A percentile compares a stretch with the other conserved stretches of the same genome.
Conservation (phyloP, 306 rosid genomes). For the Castanea crenata region DNA sequence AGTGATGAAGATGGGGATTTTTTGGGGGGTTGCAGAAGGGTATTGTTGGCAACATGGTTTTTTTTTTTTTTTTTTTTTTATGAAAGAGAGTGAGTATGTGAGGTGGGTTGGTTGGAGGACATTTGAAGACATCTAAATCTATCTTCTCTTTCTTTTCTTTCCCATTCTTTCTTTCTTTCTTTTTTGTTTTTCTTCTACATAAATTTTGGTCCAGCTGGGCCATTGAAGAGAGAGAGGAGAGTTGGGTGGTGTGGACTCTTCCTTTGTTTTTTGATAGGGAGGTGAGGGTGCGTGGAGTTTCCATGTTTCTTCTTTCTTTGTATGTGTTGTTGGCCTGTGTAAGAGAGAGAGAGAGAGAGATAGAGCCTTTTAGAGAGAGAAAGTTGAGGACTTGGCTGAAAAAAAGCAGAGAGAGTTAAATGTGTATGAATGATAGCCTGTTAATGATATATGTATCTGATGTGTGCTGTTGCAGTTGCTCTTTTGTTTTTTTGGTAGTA, state of each 20-base stretch:
- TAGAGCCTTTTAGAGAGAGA: constrained; percentile 7
- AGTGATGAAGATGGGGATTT: constrained; percentile 95
- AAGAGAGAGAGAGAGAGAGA: constrained; percentile 44
- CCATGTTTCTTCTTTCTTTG: constrained; percentile 62
- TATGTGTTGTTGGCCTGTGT: constrained; percentile 36
- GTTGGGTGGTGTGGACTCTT: constrained; percentile 58
- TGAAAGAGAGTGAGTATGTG: constrained; percentile 36
- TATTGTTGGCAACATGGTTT: constrained; percentile 62
- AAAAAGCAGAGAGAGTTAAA: constrained; percentile 23
- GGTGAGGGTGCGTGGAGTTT: constrained; percentile 60
- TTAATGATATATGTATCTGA: constrained; percentile 35
- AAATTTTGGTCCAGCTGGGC: constrained; percentile 99
- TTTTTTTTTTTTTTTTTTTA: not conserved
- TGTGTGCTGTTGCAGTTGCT: constrained; percentile 38
- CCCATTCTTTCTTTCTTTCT: constrained; percentile 37
- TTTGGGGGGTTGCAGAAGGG: constrained; percentile 99
- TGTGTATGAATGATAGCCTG: constrained; percentile 15
- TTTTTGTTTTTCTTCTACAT: constrained; percentile 52
- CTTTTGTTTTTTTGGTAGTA: constrained; percentile 14
- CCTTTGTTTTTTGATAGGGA: constrained; percentile 39
- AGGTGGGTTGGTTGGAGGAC: constrained; percentile 99
- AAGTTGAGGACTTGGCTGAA: constrained; percentile 13
- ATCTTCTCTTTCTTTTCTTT: constrained; percentile 43
- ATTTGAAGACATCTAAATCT: constrained; percentile 59
- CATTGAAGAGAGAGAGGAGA: constrained; percentile 63